Evolutionary conservation across 768 basidiomycete species (phyloP), one percentile per base, ranked within the genome.

Genomic region (Tylopilus rubrobrunneus): DNA sequence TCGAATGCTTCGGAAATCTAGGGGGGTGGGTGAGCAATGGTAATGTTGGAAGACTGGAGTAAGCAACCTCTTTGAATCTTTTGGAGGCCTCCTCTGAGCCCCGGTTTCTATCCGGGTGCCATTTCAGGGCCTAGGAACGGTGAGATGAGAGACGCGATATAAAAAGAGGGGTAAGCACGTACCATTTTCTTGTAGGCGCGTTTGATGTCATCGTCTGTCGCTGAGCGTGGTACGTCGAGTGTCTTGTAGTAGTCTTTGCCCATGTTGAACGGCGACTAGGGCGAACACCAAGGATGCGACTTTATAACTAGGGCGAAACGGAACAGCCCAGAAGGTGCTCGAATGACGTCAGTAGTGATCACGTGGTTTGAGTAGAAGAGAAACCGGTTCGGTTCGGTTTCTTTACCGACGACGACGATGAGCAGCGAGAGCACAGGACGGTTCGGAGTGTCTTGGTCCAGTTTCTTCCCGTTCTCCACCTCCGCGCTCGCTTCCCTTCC

Each of bases 1-100:
- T 98, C 96, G 63, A 96, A 98, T 0, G 93, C 95, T 75, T 98
- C 96, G 31, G 90, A 90, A 44, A 98, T 82, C 88, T 96, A 47
- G 17, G 17, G 19, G 48, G 28, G 43, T 9, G 14, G 2, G 36
- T 54, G 42, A 56, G 53, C 14, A 5, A 17, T n/a, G 17, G 5
- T 19, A 33, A 7, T 4, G 1, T 7, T 1, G 12, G 5, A 8
- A 2, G 21, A 8, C n/a, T 5, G 5, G 11, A 25, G 29, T 1
- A 14, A 64, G 76, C 27, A 40, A 86, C 93, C 80, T 95, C 83
- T 74, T 99, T 95, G 72, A 99, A 98, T 71, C 89, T 96, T 69
- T 81, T 78, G 3, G 82, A 86, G 0, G 96, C 89, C 59, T 86
- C 87, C 60, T 94, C 94, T 47, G 89, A 86, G 28, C 91, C 89